Percentiles rank a stretch among this genome's conserved stretches.
phyloP scores from a whole-genome alignment of 768 basidiomycete species.

The Saitozyma podzolica region DNA sequence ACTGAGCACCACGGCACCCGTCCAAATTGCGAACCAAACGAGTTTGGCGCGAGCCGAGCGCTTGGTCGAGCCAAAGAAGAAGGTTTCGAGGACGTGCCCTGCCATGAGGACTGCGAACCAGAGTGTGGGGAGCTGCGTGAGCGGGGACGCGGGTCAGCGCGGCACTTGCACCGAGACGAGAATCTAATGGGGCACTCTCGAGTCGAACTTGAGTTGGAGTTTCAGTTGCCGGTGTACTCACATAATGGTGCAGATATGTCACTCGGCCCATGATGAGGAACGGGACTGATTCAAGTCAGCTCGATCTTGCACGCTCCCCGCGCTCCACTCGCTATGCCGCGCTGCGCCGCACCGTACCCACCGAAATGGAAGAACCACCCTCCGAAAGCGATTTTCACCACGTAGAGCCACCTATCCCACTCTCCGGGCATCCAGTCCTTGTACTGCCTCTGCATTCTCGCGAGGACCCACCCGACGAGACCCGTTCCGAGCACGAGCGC shows the following conservation, averaged over 20 bases:
- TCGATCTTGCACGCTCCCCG: neutral
- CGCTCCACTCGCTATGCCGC: neutral
- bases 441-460: conserved; percentile 84
- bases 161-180: neutral
- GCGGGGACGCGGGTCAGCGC: conserved; percentile 3
- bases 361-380: conserved; percentile 92
- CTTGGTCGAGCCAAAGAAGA: conserved; percentile 70
- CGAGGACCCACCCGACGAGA: conserved; percentile 65
- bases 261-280: conserved; percentile 96
- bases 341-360: conserved; percentile 53
- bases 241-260: conserved; percentile 95
- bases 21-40: conserved; percentile 68
- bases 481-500: conserved; percentile 59
- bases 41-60: conserved; percentile 62
- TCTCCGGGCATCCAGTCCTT: conserved; percentile 86
- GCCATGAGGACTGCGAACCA: conserved; percentile 94
- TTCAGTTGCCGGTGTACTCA: conserved; percentile 54
- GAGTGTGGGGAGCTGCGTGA: conserved; percentile 78
- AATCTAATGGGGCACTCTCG: neutral
- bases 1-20: conserved; percentile 64
- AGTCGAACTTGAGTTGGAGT: too few relatives aligned
- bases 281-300: conserved; percentile 62
- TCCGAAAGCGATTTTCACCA: conserved; percentile 82
- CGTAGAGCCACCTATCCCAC: conserved; percentile 93
- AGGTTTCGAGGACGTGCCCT: conserved; percentile 87